Percentiles rank a stretch among this genome's conserved stretches.
These are phyloP conservation scores for Dioszegia aurantiaca DNA, from an alignment of 768 basidiomycete genomes.

Conservation along the genomic window DNA sequence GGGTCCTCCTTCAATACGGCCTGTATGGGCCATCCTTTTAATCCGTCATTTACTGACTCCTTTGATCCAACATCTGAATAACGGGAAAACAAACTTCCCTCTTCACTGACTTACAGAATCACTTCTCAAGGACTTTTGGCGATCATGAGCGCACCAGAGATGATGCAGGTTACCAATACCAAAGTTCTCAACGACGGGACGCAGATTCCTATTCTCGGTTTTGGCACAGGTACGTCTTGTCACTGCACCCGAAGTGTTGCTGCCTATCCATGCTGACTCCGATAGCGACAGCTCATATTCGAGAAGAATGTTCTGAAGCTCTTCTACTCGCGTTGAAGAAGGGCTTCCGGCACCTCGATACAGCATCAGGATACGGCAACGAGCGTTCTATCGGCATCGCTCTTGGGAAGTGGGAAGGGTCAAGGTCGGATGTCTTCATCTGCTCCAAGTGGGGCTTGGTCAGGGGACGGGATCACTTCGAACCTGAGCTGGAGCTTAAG, in stretches of 20 bases:
- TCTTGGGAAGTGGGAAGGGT: constrained; percentile 35
- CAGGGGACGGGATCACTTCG: background rate
- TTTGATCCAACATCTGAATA: too few species aligned
- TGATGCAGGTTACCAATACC: too few species aligned
- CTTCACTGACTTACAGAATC: background rate
- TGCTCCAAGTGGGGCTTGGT: constrained; percentile 52
- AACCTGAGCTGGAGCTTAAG: constrained; percentile 52
- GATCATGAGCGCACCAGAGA: too few species aligned
- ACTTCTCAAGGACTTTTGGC: background rate
- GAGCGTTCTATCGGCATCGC: constrained; percentile 48
- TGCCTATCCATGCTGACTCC: background rate
- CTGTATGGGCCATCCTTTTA: background rate
- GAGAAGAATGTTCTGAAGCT: constrained; percentile 19
- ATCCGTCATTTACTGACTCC: background rate
- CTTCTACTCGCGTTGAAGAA: constrained; percentile 32
- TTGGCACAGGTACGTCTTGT: constrained; percentile 25
- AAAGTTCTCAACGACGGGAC: constrained; percentile 31
- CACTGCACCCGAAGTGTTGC: background rate
- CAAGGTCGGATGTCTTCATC: constrained; percentile 57
- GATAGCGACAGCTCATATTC: constrained; percentile 21
- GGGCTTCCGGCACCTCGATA: constrained; percentile 48
- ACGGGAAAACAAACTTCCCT: too few species aligned
- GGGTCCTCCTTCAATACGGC: background rate
- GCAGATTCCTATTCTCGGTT: constrained; percentile 28
- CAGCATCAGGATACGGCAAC: constrained; percentile 49